Evolutionary conservation across 2,329 filamentous ascomycete species (phyloP).

Genomic region (Lecanoromycetidae sp.): DNA sequence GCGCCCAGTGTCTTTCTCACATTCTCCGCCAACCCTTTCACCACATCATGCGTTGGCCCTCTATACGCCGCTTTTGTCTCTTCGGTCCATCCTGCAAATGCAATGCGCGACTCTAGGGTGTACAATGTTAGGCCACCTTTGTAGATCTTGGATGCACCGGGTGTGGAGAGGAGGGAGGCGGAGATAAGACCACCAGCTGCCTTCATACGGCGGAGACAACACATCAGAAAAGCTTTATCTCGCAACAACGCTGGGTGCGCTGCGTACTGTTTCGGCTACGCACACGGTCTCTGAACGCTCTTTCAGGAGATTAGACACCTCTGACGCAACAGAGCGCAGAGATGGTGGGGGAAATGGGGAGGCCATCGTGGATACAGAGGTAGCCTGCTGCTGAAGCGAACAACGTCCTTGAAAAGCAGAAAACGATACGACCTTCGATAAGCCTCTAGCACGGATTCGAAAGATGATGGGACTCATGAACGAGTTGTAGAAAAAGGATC

Average conservation of each 20-base stretch:
- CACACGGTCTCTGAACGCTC: conserved; percentile 45
- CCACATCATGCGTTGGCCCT: conserved; percentile 49
- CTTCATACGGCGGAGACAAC: conserved; percentile 28
- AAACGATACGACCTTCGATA: neutral
- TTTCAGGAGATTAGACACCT: conserved; percentile 43
- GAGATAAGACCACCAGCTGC: conserved; percentile 52
- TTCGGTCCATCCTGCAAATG: conserved; percentile 50
- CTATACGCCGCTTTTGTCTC: conserved; percentile 40
- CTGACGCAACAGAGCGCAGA: conserved; percentile 34
- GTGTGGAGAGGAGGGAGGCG: conserved; percentile 44
- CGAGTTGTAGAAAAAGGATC: neutral
- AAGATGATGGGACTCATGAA: neutral
- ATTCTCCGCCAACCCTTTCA: conserved; percentile 44
- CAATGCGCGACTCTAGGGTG: conserved; percentile 45
- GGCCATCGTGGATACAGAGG: conserved; percentile 6
- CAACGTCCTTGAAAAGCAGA: neutral
- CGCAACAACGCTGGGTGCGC: neutral
- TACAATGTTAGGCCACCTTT: conserved; percentile 52
- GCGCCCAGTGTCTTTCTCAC: conserved; percentile 42
- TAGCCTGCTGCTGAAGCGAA: neutral
- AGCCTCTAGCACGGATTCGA: no score
- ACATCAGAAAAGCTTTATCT: neutral
- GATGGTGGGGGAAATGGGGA: conserved; percentile 24
- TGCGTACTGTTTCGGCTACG: conserved; percentile 47
- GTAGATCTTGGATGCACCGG: conserved; percentile 48